Conservation (phyloP, 176 grass and related monocot genomes). For the Cymbopogon citratus region DNA sequence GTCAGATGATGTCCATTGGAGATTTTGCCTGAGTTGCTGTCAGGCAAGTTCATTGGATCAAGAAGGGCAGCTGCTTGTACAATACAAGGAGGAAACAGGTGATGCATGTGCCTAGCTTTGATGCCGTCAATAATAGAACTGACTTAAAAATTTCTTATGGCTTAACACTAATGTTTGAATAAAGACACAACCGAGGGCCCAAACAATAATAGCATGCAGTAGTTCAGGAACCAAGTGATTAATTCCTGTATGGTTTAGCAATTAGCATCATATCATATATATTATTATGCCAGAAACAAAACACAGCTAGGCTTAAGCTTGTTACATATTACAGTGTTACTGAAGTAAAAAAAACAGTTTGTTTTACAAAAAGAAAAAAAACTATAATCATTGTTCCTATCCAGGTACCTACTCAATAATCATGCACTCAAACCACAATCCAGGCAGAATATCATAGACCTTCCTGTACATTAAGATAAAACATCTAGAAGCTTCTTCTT, state of each 20-base stretch:
- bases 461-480: not conserved
- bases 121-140: not conserved
- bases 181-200: not conserved
- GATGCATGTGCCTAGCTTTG: not conserved
- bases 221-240: not conserved
- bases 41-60: not conserved
- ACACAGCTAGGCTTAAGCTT: not conserved
- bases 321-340: not conserved
- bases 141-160: not conserved
- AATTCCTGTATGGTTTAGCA: not conserved
- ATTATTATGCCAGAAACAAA: not conserved
- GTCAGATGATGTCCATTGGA: conserved; percentile 5
- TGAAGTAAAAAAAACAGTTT: not conserved
- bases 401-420: not conserved
- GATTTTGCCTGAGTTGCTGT: not conserved
- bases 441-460: not conserved
- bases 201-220: too few relatives aligned
- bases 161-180: not conserved
- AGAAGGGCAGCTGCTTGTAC: not conserved
- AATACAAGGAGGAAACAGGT: not conserved
- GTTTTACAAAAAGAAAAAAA: not conserved
- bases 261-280: not conserved
- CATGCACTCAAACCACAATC: not conserved
- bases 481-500: not conserved
- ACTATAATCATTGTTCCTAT: not conserved